Conservation (phyloP, 2,329 filamentous ascomycete genomes). For the Colletotrichum euphorbiae region DNA sequence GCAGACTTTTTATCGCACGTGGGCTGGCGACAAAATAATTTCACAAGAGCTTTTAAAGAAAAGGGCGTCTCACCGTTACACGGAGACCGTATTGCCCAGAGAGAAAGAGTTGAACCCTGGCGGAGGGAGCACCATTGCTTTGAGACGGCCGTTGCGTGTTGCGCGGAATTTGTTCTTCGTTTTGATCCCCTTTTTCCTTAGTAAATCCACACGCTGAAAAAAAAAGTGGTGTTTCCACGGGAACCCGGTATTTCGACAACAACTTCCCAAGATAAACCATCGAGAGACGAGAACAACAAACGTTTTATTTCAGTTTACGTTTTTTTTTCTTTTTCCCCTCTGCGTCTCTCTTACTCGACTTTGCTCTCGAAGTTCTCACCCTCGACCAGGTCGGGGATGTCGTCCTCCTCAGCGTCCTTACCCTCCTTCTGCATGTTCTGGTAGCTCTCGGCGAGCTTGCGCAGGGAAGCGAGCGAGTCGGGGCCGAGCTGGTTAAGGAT, state of each 20-base stretch:
- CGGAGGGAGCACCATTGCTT: not conserved
- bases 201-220: conserved; percentile 23
- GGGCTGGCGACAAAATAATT: not conserved
- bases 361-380: conserved; percentile 99
- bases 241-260: conserved; percentile 16
- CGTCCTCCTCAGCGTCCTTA: conserved; percentile 83
- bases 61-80: not conserved
- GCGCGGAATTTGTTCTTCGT: conserved; percentile 27
- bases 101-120: not conserved
- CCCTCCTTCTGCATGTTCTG: conserved; percentile 98
- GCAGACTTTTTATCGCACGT: conserved; percentile 13
- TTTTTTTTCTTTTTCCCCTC: conserved; percentile 38
- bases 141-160: conserved; percentile 4
- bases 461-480: conserved; percentile 95
- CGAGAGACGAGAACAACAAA: not conserved
- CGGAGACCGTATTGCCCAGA: conserved; percentile 2
- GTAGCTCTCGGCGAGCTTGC: conserved; percentile 99
- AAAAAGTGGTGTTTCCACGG: conserved; percentile 1
- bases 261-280: conserved; percentile 5
- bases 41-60: not conserved
- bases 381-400: conserved; percentile 96
- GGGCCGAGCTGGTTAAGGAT: conserved; percentile 99
- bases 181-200: conserved; percentile 40
- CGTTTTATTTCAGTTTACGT: conserved; percentile 34
- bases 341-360: conserved; percentile 76